phyloP scores from a whole-genome alignment of 1,284 basidiomycete genomes.

The Sporisorium sorghi region DNA sequence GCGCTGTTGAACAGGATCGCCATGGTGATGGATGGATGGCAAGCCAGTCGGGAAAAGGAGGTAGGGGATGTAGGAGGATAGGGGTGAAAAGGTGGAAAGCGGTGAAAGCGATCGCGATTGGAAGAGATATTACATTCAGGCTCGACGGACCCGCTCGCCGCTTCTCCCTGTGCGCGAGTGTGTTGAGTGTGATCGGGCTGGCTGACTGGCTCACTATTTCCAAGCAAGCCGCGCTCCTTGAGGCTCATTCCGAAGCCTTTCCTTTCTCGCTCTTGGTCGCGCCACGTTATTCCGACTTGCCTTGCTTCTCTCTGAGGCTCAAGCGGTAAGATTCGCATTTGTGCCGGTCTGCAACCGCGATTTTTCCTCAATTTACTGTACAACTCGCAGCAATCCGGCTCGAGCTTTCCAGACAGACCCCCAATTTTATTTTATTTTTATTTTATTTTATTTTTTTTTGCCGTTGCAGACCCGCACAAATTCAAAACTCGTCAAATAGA shows the following conservation, averaged over 20 bases:
- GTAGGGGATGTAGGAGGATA: conserved; percentile 6
- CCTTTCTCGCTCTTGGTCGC: background rate
- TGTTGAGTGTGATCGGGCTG: conserved; percentile 10
- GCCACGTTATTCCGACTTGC: background rate
- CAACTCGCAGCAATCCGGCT: too few relatives aligned
- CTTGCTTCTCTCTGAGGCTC: conserved; percentile 2
- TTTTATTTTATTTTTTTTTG: too few relatives aligned
- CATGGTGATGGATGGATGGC: conserved; percentile 40
- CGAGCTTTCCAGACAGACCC: too few relatives aligned
- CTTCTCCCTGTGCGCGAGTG: background rate
- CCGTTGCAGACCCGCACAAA: conserved; percentile 14
- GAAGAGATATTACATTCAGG: background rate
- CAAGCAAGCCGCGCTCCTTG: conserved; percentile 3
- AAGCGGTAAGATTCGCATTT: conserved; percentile 9
- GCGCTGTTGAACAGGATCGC: conserved; percentile 57
- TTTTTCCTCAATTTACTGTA: conserved; percentile 1
- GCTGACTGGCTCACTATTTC: background rate
- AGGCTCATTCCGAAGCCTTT: conserved; percentile 2
- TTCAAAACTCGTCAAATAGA: background rate
- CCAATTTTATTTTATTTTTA: too few relatives aligned
- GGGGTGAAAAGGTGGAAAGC: conserved; percentile 15
- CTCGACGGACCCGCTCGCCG: background rate
- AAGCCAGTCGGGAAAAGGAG: conserved; percentile 9
- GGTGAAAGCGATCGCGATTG: background rate
- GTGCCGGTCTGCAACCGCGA: conserved; percentile 19